Base-by-base conservation (phyloP, 495 filamentous ascomycete species). In the Trichoderma orchidacearum region DNA sequence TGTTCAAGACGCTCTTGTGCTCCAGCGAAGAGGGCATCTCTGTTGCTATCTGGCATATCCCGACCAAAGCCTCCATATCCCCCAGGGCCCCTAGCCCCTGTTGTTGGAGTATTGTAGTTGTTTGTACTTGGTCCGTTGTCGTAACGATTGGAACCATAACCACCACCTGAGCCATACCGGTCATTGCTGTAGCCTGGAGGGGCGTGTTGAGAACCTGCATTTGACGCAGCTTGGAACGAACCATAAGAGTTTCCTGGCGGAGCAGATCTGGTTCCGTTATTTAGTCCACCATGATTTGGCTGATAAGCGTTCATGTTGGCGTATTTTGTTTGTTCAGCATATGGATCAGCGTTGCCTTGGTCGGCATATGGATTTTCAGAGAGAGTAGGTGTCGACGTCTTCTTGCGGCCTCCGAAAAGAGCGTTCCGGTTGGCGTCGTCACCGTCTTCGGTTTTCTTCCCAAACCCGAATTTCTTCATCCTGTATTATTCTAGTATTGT, bases 61-160 rank as follows among this genome's bases (percentile, higher is more conserved):
- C 65, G 70, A 56, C 84, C 85, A 45, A 90, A 62, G 27, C 85
- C 85, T 48, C 87, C 87, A 62, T 92, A 92, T 51, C 87, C 87
- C 58, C 85, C 84, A 53, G 78, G 69, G 32, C 85, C 79, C 41
- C 36, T 58, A 45, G 51, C 34, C 7, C 25, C 25, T 7, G 53
- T 48, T 13, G 27, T 53, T 45, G 41, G 28, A 57, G 51, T 55
- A 55, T 51, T 51, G 38, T 55, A 59, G 18, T 45, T 69, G 52
- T 17, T 61, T 57, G 54, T 59, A 55, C 28, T 29, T 61, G 57
- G 63, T 2, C 41, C 35, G 54, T 54, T 66, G 61, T 80, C 79
- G 58, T 83, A 90, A 64, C 80, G 74, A 64, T 81, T 81, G 21
- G 67, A 68, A 12, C 85, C 86, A 62, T 87, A 89, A 48, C 83